These are phyloP conservation scores for Puccinia triticina DNA, from an alignment of 1,284 basidiomycete species.

Conservation along the genomic window DNA sequence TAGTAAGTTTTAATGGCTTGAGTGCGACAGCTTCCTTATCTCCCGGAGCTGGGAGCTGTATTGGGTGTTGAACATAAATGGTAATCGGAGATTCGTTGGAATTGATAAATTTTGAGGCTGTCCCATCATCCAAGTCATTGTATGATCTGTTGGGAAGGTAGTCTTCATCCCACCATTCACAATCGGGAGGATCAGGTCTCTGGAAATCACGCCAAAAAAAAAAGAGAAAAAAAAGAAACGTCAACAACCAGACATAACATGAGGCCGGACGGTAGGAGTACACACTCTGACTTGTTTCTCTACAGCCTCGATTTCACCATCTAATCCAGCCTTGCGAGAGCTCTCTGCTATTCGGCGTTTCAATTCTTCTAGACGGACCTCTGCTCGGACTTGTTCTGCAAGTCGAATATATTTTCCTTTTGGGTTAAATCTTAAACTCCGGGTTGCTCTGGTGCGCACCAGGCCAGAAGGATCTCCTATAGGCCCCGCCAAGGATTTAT, in stretches of 20 bases:
- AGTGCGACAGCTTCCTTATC: conserved; percentile 76
- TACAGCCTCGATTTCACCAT: conserved; percentile 83
- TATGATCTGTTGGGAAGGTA: conserved; percentile 80
- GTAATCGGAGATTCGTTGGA: conserved; percentile 74
- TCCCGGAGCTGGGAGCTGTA: conserved; percentile 86
- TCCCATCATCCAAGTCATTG: conserved; percentile 67
- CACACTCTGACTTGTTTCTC: conserved; percentile 81
- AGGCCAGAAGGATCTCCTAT: conserved; percentile 64
- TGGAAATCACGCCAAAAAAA: conserved; percentile 57
- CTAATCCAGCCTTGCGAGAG: conserved; percentile 87
- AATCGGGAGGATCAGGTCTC: conserved; percentile 80
- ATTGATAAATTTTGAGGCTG: conserved; percentile 61
- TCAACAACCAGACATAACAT: conserved; percentile 18
- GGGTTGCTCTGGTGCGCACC: conserved; percentile 71
- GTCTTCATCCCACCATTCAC: conserved; percentile 96
- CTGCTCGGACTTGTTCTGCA: conserved; percentile 81
- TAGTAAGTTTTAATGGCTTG: conserved; percentile 85
- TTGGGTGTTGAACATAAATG: conserved; percentile 92
- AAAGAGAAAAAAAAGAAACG: conserved; percentile 11
- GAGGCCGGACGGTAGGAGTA: conserved; percentile 41
- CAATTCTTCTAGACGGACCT: conserved; percentile 81
- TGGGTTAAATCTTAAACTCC: conserved; percentile 79
- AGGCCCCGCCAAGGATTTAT: conserved; percentile 63
- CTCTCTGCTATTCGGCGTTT: conserved; percentile 90
- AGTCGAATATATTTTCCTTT: conserved; percentile 87